A percentile compares a stretch with the other conserved stretches of the same genome.
Evolutionary conservation across 2,329 filamentous ascomycete species (phyloP).

Genomic region (Laburnicola sp.): DNA sequence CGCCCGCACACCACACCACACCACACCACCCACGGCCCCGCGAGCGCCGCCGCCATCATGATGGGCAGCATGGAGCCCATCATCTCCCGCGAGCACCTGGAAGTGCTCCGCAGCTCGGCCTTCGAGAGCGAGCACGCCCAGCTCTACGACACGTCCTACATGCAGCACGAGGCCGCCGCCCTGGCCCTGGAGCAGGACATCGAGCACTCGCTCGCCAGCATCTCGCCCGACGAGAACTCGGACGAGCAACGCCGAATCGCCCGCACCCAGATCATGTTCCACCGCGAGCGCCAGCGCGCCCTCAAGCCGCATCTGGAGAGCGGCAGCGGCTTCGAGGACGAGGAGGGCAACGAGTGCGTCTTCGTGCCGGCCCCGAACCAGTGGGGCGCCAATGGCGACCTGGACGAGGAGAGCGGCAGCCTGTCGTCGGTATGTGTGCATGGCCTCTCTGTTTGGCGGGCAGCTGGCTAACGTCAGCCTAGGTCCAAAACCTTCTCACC

Average conservation of each 20-base stretch:
- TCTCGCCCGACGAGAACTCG: slow-evolving; percentile 43
- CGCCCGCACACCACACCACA: not conserved
- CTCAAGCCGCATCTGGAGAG: slow-evolving; percentile 43
- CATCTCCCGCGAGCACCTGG: slow-evolving; percentile 33
- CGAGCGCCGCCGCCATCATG: slow-evolving; percentile 15
- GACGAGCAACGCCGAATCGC: slow-evolving; percentile 41
- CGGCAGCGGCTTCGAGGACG: slow-evolving; percentile 41
- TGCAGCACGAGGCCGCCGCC: slow-evolving; percentile 42
- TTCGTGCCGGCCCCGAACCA: slow-evolving; percentile 45
- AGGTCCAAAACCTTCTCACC: slow-evolving; percentile 44
- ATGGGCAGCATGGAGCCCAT: slow-evolving; percentile 31
- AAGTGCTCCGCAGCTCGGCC: slow-evolving; percentile 41
- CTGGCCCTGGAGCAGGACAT: slow-evolving; percentile 40
- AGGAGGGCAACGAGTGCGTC: slow-evolving; percentile 42
- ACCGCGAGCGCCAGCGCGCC: slow-evolving; percentile 39
- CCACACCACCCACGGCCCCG: not conserved
- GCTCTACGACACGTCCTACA: slow-evolving; percentile 43
- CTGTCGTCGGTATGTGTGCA: slow-evolving; percentile 36
- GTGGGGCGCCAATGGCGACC: slow-evolving; percentile 43
- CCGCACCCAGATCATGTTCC: slow-evolving; percentile 42
- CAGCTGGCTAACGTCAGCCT: not conserved
- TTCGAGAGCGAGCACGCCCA: slow-evolving; percentile 45
- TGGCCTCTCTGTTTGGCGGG: slow-evolving; percentile 1
- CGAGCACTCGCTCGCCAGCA: slow-evolving; percentile 34
- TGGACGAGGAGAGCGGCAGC: slow-evolving; percentile 44